A percentile compares a stretch with the other conserved stretches of the same genome.
Evolutionary conservation across 768 basidiomycete genomes (phyloP).

Genomic region (Russula emetica): DNA sequence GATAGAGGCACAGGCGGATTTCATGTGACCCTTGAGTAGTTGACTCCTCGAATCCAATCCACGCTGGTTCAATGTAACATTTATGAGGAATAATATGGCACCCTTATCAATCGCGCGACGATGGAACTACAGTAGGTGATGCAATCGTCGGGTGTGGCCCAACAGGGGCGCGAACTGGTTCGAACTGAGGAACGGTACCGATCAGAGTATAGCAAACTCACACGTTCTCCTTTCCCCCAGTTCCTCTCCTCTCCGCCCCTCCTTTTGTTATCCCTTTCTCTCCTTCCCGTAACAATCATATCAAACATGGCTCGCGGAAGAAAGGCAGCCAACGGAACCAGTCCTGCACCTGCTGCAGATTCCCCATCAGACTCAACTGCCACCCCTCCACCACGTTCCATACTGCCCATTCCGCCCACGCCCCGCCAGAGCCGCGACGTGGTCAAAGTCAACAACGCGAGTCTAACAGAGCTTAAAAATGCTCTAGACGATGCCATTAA

Average conservation of each 20-base stretch:
- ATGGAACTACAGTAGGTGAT: too few species aligned
- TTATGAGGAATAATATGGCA: too few species aligned
- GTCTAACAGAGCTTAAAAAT: slow-evolving; percentile 47
- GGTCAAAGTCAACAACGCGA: slow-evolving; percentile 51
- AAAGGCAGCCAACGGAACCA: slow-evolving; percentile 26
- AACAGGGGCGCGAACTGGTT: slow-evolving; percentile 17
- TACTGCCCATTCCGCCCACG: slow-evolving; percentile 28
- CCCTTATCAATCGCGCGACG: too few species aligned
- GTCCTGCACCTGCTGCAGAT: slow-evolving; percentile 1
- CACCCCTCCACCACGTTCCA: slow-evolving; percentile 17
- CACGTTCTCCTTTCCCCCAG: not conserved
- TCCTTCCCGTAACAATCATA: not conserved
- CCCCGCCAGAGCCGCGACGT: slow-evolving; percentile 34
- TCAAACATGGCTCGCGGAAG: slow-evolving; percentile 25
- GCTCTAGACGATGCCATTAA: slow-evolving; percentile 82
- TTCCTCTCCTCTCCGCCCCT: not conserved
- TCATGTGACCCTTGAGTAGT: too few species aligned
- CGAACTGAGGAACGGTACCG: slow-evolving; percentile 4
- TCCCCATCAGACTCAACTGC: slow-evolving; percentile 18
- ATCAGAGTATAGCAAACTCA: not conserved
- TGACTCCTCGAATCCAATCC: too few species aligned
- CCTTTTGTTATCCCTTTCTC: not conserved
- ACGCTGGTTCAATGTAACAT: too few species aligned
- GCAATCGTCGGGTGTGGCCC: not conserved
- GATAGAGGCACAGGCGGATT: too few species aligned